A percentile compares a stretch with the other conserved stretches of the same genome.
phyloP scores from a whole-genome alignment of 1,139 yeast species.

The Maudiozyma humilis region DNA sequence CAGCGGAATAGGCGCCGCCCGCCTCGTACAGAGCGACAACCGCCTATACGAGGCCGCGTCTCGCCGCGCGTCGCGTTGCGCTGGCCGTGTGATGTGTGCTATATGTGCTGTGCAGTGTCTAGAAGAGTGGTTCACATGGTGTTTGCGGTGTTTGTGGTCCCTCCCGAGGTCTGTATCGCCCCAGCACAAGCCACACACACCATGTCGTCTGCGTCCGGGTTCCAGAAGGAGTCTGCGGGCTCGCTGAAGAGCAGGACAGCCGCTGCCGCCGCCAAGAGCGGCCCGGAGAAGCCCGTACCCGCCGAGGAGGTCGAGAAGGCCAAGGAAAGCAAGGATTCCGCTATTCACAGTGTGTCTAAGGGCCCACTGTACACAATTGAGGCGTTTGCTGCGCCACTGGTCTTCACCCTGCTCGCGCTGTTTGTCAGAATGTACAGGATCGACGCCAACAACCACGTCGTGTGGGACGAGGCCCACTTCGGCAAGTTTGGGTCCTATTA shows the following conservation, averaged over 20 bases:
- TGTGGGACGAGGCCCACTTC: slow-evolving; percentile 97
- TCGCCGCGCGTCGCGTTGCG: too few species aligned
- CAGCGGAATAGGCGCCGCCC: too few species aligned
- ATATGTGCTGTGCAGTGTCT: too few species aligned
- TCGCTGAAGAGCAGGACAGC: slow-evolving; percentile 12
- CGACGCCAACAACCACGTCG: slow-evolving; percentile 59
- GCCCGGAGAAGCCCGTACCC: too few species aligned
- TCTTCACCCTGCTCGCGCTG: slow-evolving; percentile 60
- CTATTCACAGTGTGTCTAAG: slow-evolving; percentile 6
- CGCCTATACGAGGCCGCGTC: too few species aligned
- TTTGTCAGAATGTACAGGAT: slow-evolving; percentile 69
- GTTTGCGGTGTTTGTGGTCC: too few species aligned
- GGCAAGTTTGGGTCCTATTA: slow-evolving; percentile 94
- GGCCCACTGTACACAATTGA: slow-evolving; percentile 33
- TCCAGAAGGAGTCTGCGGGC: slow-evolving; percentile 10
- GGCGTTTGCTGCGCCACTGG: slow-evolving; percentile 44
- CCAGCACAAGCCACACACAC: too few species aligned
- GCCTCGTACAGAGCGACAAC: too few species aligned
- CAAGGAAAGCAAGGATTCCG: slow-evolving; percentile 6
- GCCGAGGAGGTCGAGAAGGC: neutral
- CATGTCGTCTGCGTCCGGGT: slow-evolving; percentile 16
- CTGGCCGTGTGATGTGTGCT: too few species aligned
- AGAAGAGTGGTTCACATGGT: too few species aligned
- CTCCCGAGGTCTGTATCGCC: too few species aligned
- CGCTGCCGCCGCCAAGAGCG: too few species aligned